Evolutionary conservation across 345 rosid genomes (phyloP), one percentile per base, ranked within the genome.

Genomic region (Eucalyptus curtisii): DNA sequence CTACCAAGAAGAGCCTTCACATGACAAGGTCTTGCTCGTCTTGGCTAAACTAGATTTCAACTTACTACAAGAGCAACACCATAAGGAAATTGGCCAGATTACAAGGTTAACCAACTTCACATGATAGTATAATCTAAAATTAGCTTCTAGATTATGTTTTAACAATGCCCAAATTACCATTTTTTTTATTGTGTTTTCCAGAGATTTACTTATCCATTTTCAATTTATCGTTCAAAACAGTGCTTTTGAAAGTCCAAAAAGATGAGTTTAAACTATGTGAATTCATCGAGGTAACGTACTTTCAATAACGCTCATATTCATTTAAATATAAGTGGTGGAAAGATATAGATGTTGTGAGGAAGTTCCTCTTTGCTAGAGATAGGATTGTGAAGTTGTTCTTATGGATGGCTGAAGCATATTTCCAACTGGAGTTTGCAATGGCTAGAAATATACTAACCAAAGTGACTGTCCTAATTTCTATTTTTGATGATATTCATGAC

Each of bases 311-410:
- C 37, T 66, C 40, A 15, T 44, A 8, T 10, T 15, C 20, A 7
- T 42, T 30, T 37, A 5, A 50, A 49, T 31, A 87, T 71, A 90
- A 91, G 52, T 90, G 92, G 91, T 90, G 92, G 92, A 88, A 90
- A 47, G 90, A 87, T 22, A 55, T 89, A 49, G 89, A 88, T 53
- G 40, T 90, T 14, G 20, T 13, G 55, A 50, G 49, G 25, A 90
- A 87, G 50, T 71, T 91, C 10, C 89, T 88, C 1, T 91, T 64
- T 64, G 88, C 88, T 7, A 71, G 91, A 81, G 88, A 91, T 30
- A 87, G 88, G 48, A 22, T 89, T 31, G 90, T 86, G 31, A 90
- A 90, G 85, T 48, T 48, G 33, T 90, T 84, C 84, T 55, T 88
- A 5, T 89, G 91, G 93, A 80, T 24, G 33, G 15, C 42, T 19